Base-by-base conservation (phyloP, 2,329 filamentous ascomycete species). In the Xylariales sp. region DNA sequence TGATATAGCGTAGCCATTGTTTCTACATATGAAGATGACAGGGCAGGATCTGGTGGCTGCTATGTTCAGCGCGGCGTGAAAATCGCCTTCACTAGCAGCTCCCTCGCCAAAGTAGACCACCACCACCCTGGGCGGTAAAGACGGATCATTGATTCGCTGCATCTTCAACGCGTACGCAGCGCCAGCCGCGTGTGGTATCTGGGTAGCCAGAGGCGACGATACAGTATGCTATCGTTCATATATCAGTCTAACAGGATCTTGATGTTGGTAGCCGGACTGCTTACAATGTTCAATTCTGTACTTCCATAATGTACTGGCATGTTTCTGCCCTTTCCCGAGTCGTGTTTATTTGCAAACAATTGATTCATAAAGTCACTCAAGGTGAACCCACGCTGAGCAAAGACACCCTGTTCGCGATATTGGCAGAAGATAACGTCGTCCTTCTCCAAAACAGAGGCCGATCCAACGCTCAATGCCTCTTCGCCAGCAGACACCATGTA, bases 231-330 rank as follows among this genome's bases (percentile, higher is more conserved):
- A 38, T 30, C 15, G 11, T 8, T 30, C n/a, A 21, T 8, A n/a
- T n/a, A 25, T 8, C 23, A 25, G 8, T 25, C 23, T 33, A 14
- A 12, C n/a, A n/a, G n/a, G n/a, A n/a, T n/a, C n/a, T n/a, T n/a
- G n/a, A n/a, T n/a, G n/a, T n/a, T n/a, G n/a, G n/a, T n/a, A 29
- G 1, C 13, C 15, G 6, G 5, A 18, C 20, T 14, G 67, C 78
- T 59, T 59, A 90, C 85, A 54, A 95, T 89, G 51, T 95, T 88
- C 40, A 94, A 70, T 46, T 87, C 81, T 40, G 74, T 78, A 60
- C 85, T 89, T 32, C 90, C 90, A 55, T 97, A 98, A 63, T 98
- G 93, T 12, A 97, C 87, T 1, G 93, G 93, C 93, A 98, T 98
- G 54, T 95, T 97, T 45, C 91, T 80, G 2, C 90, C 93, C 43